Evolutionary conservation across 129 eudicot species (phyloP).

Genomic region (Pseudognaphalium luteoalbum): DNA sequence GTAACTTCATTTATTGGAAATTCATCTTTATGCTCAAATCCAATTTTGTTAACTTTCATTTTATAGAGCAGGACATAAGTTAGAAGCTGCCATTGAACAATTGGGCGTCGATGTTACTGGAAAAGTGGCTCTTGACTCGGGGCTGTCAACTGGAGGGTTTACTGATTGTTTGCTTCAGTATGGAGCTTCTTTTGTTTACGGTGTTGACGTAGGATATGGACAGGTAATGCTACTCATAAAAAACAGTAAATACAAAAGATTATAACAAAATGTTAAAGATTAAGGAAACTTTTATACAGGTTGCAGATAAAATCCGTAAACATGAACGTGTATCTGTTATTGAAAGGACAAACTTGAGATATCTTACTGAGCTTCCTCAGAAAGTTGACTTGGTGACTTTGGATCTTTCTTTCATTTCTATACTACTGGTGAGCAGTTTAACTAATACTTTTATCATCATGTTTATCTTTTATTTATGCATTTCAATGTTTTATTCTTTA

Average conservation of each 20-base stretch:
- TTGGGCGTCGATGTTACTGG: constrained; percentile 78
- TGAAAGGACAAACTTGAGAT: constrained; percentile 91
- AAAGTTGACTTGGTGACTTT: constrained; percentile 92
- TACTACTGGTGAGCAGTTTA: constrained; percentile 62
- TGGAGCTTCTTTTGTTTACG: constrained; percentile 94
- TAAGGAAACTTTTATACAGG: constrained; percentile 36
- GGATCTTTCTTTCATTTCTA: constrained; percentile 96
- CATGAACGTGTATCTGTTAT: constrained; percentile 85
- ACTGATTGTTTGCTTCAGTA: constrained; percentile 95
- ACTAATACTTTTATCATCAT: not conserved
- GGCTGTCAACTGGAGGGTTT: constrained; percentile 96
- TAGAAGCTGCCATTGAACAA: constrained; percentile 96
- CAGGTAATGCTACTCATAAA: constrained; percentile 50
- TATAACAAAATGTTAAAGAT: too few species aligned
- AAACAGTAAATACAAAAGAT: not conserved
- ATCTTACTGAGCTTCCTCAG: constrained; percentile 88
- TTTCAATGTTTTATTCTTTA: constrained; percentile 7
- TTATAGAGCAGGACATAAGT: constrained; percentile 88
- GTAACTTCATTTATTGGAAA: constrained; percentile 4
- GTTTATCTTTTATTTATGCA: not conserved
- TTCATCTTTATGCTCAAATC: not conserved
- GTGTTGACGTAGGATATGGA: constrained; percentile 98
- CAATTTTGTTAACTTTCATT: constrained; percentile 31
- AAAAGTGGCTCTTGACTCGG: constrained; percentile 95
- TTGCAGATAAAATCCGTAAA: constrained; percentile 85